Conservation (phyloP, 495 filamentous ascomycete genomes). For the Neurospora sp. region DNA sequence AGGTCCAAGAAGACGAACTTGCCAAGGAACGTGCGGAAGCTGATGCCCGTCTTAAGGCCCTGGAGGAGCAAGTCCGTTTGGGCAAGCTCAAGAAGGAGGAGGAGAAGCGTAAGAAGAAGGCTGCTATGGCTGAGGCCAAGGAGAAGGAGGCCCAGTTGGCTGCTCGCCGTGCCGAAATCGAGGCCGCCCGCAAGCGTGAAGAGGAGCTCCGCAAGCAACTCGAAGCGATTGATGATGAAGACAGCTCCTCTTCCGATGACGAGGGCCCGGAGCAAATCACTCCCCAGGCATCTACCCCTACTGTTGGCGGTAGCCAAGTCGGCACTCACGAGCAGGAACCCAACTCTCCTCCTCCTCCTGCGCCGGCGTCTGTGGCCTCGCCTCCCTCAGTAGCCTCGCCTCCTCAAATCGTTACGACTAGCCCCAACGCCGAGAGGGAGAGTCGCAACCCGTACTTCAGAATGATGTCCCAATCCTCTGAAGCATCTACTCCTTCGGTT, state of each 20-base stretch:
- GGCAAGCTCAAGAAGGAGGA: constrained; percentile 97
- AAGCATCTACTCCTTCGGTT: constrained; percentile 36
- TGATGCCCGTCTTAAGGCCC: constrained; percentile 69
- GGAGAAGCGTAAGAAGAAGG: constrained; percentile 84
- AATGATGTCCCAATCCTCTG: constrained; percentile 40
- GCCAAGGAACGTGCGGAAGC: constrained; percentile 69
- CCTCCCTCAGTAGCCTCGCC: constrained; percentile 20
- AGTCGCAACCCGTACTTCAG: constrained; percentile 43
- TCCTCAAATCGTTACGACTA: constrained; percentile 36
- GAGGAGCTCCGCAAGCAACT: constrained; percentile 79
- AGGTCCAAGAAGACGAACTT: constrained; percentile 67
- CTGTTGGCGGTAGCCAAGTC: constrained; percentile 41
- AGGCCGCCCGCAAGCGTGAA: constrained; percentile 80
- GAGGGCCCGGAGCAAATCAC: constrained; percentile 75
- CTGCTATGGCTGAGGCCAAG: constrained; percentile 72
- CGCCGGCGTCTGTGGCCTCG: constrained; percentile 3
- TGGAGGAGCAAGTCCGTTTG: constrained; percentile 88
- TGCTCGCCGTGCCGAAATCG: constrained; percentile 83
- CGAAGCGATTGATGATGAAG: constrained; percentile 66
- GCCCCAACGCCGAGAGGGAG: constrained; percentile 37
- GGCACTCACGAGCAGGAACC: constrained; percentile 44
- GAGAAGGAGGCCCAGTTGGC: constrained; percentile 81
- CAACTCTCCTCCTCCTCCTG: constrained; percentile 30
- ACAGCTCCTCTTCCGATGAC: constrained; percentile 78
- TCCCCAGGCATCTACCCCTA: constrained; percentile 74